Conservation (phyloP, 2,329 filamentous ascomycete species). For the Lizonia empirigonia region DNA sequence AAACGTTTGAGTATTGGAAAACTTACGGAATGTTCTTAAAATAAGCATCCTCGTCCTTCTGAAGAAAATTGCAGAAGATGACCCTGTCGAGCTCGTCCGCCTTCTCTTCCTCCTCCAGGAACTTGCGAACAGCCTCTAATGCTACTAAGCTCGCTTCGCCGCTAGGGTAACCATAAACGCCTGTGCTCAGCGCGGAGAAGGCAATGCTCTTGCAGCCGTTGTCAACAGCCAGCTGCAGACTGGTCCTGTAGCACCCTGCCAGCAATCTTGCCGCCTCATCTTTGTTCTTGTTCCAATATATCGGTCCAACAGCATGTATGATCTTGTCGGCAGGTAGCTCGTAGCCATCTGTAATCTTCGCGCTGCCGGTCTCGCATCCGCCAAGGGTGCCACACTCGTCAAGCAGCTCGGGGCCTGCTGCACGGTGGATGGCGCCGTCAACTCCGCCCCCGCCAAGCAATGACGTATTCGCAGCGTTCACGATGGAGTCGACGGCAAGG, state of each 20-base stretch:
- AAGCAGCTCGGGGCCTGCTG: conserved; percentile 72
- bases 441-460: conserved; percentile 91
- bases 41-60: conserved; percentile 79
- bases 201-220: conserved; percentile 73
- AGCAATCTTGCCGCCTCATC: conserved; percentile 53
- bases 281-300: conserved; percentile 62
- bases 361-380: conserved; percentile 77
- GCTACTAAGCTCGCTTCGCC: conserved; percentile 74
- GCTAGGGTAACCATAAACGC: conserved; percentile 86
- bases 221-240: conserved; percentile 73
- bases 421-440: conserved; percentile 74
- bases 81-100: conserved; percentile 68
- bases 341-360: conserved; percentile 83
- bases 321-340: conserved; percentile 75
- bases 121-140: conserved; percentile 63
- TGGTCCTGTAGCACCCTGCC: conserved; percentile 70
- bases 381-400: conserved; percentile 72
- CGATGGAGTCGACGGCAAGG: conserved; percentile 78
- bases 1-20: rapidly evolving
- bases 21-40: conserved; percentile 74
- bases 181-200: conserved; percentile 85
- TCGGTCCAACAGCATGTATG: conserved; percentile 89
- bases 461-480: conserved; percentile 85
- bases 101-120: conserved; percentile 56
- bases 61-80: conserved; percentile 82